A percentile compares a stretch with the other conserved stretches of the same genome.
Conservation (phyloP, 441 rosid species). For the Corymbia citriodora region DNA sequence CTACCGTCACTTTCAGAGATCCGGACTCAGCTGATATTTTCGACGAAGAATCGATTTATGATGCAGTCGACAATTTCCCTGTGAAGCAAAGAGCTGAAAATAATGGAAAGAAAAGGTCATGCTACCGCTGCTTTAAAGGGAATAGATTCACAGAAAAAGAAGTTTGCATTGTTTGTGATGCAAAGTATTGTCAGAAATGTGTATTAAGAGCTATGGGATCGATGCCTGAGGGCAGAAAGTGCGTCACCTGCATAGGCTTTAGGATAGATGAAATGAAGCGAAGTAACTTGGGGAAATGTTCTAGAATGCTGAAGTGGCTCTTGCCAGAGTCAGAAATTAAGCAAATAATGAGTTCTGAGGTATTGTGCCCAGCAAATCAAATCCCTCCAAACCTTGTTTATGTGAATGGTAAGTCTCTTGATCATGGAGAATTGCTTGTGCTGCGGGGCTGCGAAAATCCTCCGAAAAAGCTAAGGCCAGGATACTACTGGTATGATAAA, state of each 20-base stretch:
- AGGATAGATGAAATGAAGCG: slow-evolving; percentile 77
- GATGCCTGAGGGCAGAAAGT: slow-evolving; percentile 98
- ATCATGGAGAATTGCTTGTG: slow-evolving; percentile 53
- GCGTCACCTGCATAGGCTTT: slow-evolving; percentile 79
- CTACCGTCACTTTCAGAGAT: slow-evolving; percentile 56
- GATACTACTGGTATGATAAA: slow-evolving; percentile 94
- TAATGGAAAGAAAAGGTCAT: slow-evolving; percentile 66
- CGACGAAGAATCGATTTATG: slow-evolving; percentile 25
- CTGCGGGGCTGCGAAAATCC: slow-evolving; percentile 78
- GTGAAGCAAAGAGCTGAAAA: slow-evolving; percentile 31
- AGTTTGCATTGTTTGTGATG: slow-evolving; percentile 87
- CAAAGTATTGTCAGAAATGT: slow-evolving; percentile 77
- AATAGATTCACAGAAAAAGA: slow-evolving; percentile 84
- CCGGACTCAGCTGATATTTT: slow-evolving; percentile 30
- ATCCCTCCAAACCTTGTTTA: slow-evolving; percentile 77
- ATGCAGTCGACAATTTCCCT: slow-evolving; percentile 16
- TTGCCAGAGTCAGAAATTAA: slow-evolving; percentile 74
- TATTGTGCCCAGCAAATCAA: slow-evolving; percentile 77
- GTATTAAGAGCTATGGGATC: slow-evolving; percentile 98
- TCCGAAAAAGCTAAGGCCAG: slow-evolving; percentile 88
- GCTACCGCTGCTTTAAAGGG: slow-evolving; percentile 83
- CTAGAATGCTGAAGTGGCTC: slow-evolving; percentile 77
- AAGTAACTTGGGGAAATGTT: slow-evolving; percentile 70
- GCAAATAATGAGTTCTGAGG: slow-evolving; percentile 83
- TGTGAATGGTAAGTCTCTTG: slow-evolving; percentile 65